Evolutionary conservation across 495 filamentous ascomycete species (phyloP), one percentile per base, ranked within the genome.

Genomic region (Neurospora hispaniola): DNA sequence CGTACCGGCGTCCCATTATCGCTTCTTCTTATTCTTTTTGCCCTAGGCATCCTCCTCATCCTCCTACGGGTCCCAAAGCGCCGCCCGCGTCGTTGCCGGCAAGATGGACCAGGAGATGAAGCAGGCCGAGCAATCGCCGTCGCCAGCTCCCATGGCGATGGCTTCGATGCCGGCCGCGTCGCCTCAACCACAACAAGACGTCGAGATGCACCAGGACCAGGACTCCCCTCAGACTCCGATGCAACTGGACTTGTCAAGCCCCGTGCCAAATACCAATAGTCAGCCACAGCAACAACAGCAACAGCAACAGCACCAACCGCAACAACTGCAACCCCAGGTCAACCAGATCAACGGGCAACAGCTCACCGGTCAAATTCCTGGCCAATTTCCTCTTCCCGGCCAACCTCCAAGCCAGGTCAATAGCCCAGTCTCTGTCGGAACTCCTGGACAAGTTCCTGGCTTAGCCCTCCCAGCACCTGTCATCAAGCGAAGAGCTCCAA

Each of bases 401-500:
- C 54, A 66, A 66, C 6, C 6, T 66, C 54, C 54, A 35, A 66
- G 54, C 54, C 54, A 66, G 27, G 54, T 66, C 54, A 66, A 66
- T 27, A 66, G 54, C 2, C 54, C 54, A 66, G 54, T 39, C 27
- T 70, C 43, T 35, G 41, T 59, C 44, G 43, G n/a, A 23, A 35
- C 35, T 48, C 70, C 41, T 35, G 70, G 39, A 23, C 71, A 72
- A 27, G 54, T 71, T 39, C 71, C 59, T 43, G 71, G 62, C 71
- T 70, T 44, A 40, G 23, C 73, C 54, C 27, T 59, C 68, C 41
- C 38, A 39, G 42, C 40, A 18, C 62, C 71, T n/a, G 71, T 73
- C 38, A 76, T 84, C 74, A 84, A 84, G 74, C 79, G 83, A 72
- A 81, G 84, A 69, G 79, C 84, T 46, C 82, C 83, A 31, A 85